Base-by-base conservation (phyloP, 352 stramenopile species). In the Pythium periplocum region DNA sequence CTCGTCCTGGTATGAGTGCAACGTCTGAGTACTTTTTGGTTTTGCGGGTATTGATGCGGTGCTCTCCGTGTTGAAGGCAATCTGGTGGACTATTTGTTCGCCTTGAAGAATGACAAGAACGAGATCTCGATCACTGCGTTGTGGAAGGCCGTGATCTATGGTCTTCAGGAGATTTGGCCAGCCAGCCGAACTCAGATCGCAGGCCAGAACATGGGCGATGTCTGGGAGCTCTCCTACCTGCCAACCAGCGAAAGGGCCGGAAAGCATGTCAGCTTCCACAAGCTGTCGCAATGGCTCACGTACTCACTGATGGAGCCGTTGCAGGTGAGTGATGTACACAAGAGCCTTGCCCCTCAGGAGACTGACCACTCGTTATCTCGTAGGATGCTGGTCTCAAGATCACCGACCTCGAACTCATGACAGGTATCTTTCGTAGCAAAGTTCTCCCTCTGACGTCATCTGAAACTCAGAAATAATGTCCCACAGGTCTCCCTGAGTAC, bases 251-350 rank as follows among this genome's bases (percentile, higher is more conserved):
- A 72, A 10, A 75, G 77, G 32, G 65, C 65, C 1, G 72, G 68
- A 12, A 85, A 83, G 38, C 80, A 86, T 40, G 82, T 95, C 35
- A 87, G 80, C 56, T 95, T 95, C 59, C 85, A 95, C 69, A 95
- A 95, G 68, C 72, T 95, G 4, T 92, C 83, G 6, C 85, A 95
- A 66, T 95, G 85, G 85, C 60, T 93, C 47, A 94, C 85, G 17
- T 95, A 93, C 65, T 93, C 83, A 8, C 61, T 95, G 12, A 92
- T 95, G 75, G 85, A 95, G 56, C 85, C 85, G 0, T 63, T 93
- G 32, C 73, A 89, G 48, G 66, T 75, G 2, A 3, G 57, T 38
- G 37, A 33, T 40, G 2, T 38, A 32, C 12, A 42, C 12, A n/a
- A 10, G n/a, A 33, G 9, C 33, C 8, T 42, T 8, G 38, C 12